Evolutionary conservation across 129 eudicot genomes (phyloP).

Genomic region (Artemisia argyi): DNA sequence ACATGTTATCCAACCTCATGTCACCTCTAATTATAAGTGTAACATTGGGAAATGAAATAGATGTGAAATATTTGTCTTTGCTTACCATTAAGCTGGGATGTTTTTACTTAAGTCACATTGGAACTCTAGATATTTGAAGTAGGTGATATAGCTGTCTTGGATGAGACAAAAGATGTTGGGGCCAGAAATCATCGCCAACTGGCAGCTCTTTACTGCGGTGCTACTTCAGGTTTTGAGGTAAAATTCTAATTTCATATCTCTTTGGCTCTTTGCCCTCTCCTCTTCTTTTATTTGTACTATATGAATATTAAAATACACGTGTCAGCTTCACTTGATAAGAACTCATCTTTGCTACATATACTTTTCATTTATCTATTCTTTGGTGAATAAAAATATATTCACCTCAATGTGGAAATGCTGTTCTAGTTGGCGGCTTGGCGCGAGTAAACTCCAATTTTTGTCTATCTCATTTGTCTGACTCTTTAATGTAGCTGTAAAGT

Average conservation of each 20-base stretch:
- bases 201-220: slow-evolving; percentile 93
- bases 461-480: background rate
- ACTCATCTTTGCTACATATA: slow-evolving; percentile 10
- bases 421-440: background rate
- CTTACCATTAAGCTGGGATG: slow-evolving; percentile 10
- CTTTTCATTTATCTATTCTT: slow-evolving; percentile 1
- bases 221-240: slow-evolving; percentile 55
- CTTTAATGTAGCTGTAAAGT: background rate
- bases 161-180: slow-evolving; percentile 76
- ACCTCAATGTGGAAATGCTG: slow-evolving; percentile 9
- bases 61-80: background rate
- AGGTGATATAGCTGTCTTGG: slow-evolving; percentile 71
- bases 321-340: slow-evolving; percentile 10
- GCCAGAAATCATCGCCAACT: slow-evolving; percentile 72
- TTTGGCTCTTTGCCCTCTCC: slow-evolving; percentile 10
- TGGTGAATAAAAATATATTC: background rate
- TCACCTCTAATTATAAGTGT: background rate
- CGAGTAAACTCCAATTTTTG: slow-evolving; percentile 6
- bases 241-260: slow-evolving; percentile 12
- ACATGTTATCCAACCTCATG: background rate
- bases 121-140: slow-evolving; percentile 79
- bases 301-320: background rate
- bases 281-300: background rate
- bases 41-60: background rate
- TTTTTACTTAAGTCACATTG: background rate